Evolutionary conservation across 2,329 filamentous ascomycete genomes (phyloP), one percentile per base, ranked within the genome.

Genomic region (Hymenoscyphus scutula): DNA sequence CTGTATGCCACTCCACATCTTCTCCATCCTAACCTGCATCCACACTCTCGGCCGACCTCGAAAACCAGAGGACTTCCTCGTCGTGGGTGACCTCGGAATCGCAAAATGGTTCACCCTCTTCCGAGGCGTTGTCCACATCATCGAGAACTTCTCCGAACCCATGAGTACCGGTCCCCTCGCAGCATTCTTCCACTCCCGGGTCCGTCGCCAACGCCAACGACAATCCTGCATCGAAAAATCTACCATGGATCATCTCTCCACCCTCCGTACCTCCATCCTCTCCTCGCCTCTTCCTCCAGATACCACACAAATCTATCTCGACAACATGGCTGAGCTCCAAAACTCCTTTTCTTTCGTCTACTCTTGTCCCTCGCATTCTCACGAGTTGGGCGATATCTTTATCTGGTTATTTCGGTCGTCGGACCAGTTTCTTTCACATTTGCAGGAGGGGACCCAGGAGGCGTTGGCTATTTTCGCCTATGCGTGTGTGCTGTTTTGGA

Each of bases 61-160:
- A 29, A 66, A 71, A 29, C 62, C 69, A 2, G 72, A 72, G 17
- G 74, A 76, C 30, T 73, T 76, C 23, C 67, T 78, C 27, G 63
- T 76, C 15, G 68, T 74, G 48, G 70, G 72, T 19, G 65, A 75
- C 19, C 67, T 68, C 3, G 70, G 70, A 7, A 56, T 68, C n/a
- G 72, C 75, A 0, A 71, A 76, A 53, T 78, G 77, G 77, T 69
- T 77, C 0, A 64, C 73, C 25, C 68, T 77, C 1, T 74, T 75
- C 51, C 71, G 74, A 15, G 76, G 76, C 32, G 73, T 74, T 15
- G 68, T 68, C 23, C 70, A 71, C 3, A 70, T 78, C 37, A 66
- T 77, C 8, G 60, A 72, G 13, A 69, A 68, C 2, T 70, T 73
- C 59, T 62, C 17, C 58, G 71, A 58, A 41, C 62, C 54, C 30